Evolutionary conservation across 108 stramenopile species (phyloP).

Genomic region (Cyclotella choctawhatcheeana): DNA sequence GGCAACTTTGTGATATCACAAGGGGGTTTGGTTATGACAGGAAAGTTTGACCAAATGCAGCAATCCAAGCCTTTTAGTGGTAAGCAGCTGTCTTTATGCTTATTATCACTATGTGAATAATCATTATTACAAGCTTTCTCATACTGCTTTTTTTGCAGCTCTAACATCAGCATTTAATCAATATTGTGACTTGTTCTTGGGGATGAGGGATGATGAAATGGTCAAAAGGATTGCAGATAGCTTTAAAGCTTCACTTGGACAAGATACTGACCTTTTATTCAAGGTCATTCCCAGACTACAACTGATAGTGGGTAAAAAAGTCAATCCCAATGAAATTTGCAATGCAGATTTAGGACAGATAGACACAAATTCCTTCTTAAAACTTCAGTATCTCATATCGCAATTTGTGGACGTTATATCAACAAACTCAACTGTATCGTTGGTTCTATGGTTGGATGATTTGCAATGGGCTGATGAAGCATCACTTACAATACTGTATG

Average conservation of each 20-base stretch:
- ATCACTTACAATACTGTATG: slow-evolving; percentile 6
- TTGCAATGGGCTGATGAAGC: slow-evolving; percentile 21
- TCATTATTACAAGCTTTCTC: too few relatives aligned
- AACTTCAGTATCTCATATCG: not conserved
- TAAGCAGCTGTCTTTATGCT: too few relatives aligned
- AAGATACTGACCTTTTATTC: slow-evolving; percentile 1
- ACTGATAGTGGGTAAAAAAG: slow-evolving; percentile 2
- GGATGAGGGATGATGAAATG: not conserved
- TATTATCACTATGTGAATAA: too few relatives aligned
- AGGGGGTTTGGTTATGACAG: slow-evolving; percentile 17
- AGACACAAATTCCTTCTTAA: not conserved
- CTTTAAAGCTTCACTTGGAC: slow-evolving; percentile 8
- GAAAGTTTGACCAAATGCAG: slow-evolving; percentile 10
- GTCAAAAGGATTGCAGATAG: not conserved
- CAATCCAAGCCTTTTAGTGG: too few relatives aligned
- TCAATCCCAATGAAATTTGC: not conserved
- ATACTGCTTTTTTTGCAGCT: not conserved
- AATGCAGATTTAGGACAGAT: not conserved
- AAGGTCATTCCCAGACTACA: slow-evolving; percentile 8
- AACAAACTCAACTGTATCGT: not conserved
- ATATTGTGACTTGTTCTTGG: slow-evolving; percentile 15
- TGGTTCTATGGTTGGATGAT: slow-evolving; percentile 11
- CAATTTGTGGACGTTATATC: not conserved
- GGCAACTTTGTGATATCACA: not conserved
- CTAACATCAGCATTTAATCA: slow-evolving; percentile 9